A percentile compares a stretch with the other conserved stretches of the same genome.
Evolutionary conservation across 2,329 filamentous ascomycete species (phyloP).

Genomic region (Fusarium acutatum): DNA sequence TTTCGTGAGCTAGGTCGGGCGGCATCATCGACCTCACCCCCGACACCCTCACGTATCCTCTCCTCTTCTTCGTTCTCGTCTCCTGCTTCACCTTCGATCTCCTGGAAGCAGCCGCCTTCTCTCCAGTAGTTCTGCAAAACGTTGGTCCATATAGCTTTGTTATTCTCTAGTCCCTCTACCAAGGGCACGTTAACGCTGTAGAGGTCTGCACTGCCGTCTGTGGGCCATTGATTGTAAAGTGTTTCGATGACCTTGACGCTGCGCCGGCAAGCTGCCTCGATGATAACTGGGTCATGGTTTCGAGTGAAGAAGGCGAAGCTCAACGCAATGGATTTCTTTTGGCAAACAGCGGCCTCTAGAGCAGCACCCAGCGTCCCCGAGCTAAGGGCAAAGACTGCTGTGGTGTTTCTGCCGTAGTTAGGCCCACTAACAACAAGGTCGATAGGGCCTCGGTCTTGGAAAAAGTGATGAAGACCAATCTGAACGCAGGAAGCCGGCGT

Average conservation of each 20-base stretch:
- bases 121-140: constrained; percentile 94
- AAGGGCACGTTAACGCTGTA: constrained; percentile 93
- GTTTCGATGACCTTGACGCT: constrained; percentile 82
- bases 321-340: constrained; percentile 77
- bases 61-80: constrained; percentile 77
- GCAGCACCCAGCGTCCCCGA: constrained; percentile 82
- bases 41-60: constrained; percentile 73
- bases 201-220: constrained; percentile 75
- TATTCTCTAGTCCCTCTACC: constrained; percentile 74
- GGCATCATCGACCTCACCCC: constrained; percentile 54
- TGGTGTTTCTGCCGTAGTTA: constrained; percentile 86
- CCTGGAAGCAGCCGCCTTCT: constrained; percentile 85
- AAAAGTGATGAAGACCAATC: constrained; percentile 83
- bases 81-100: constrained; percentile 72
- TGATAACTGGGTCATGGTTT: constrained; percentile 84
- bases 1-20: constrained; percentile 41
- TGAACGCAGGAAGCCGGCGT: constrained; percentile 84
- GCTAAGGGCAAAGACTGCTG: constrained; percentile 79
- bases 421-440: constrained; percentile 83
- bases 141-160: constrained; percentile 81
- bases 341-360: constrained; percentile 78
- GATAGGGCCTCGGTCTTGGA: constrained; percentile 73
- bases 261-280: constrained; percentile 78
- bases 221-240: constrained; percentile 77
- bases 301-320: constrained; percentile 90